Evolutionary conservation across 352 stramenopile genomes (phyloP).

Genomic region (Pythium angustatum): DNA sequence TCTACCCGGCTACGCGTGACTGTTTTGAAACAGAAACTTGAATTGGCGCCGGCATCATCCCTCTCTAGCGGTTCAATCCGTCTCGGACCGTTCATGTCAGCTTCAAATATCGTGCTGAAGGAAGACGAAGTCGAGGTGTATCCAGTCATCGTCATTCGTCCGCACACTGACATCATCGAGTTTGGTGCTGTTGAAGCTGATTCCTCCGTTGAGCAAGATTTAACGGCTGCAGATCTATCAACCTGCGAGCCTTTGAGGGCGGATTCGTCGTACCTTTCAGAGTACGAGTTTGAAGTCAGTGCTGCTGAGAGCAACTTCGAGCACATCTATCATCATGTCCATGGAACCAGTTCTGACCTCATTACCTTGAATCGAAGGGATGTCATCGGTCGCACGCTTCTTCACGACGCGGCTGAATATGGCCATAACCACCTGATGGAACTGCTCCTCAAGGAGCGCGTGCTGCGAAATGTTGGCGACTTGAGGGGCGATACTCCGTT

Average conservation of each 20-base stretch:
- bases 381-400: conserved; percentile 52
- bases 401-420: conserved; percentile 64
- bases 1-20: conserved; percentile 31
- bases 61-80: conserved; percentile 29
- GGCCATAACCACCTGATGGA: conserved; percentile 54
- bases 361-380: conserved; percentile 55
- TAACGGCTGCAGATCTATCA: neutral
- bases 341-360: conserved; percentile 40
- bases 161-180: conserved; percentile 35
- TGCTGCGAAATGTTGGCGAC: conserved; percentile 47
- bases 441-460: conserved; percentile 43
- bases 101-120: conserved; percentile 51
- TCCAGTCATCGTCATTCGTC: conserved; percentile 57
- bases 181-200: conserved; percentile 13
- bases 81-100: conserved; percentile 45
- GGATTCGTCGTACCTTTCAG: conserved; percentile 47
- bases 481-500: conserved; percentile 52
- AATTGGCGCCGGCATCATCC: conserved; percentile 35
- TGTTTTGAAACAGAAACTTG: conserved; percentile 43
- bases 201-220: neutral
- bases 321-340: conserved; percentile 50
- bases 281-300: conserved; percentile 63
- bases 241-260: conserved; percentile 3
- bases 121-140: conserved; percentile 69
- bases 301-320: conserved; percentile 63